Percentiles rank a stretch among this genome's conserved stretches.
phyloP scores from a whole-genome alignment of 1,284 basidiomycete genomes.

The Ustilago sp. region DNA sequence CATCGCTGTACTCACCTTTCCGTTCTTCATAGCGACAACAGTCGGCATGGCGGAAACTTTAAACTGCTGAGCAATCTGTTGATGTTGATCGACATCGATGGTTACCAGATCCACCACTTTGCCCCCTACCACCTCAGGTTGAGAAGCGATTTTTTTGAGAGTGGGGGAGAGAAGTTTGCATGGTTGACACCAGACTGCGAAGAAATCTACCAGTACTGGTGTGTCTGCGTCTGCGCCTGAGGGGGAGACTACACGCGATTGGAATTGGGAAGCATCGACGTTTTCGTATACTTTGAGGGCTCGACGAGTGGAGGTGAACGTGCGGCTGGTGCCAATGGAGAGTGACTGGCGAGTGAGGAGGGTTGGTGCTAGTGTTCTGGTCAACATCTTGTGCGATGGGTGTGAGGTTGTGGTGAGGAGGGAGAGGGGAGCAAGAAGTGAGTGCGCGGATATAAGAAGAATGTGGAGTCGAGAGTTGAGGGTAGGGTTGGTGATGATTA shows the following conservation, averaged over 20 bases:
- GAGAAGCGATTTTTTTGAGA: slow-evolving; percentile 43
- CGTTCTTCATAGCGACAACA: slow-evolving; percentile 53
- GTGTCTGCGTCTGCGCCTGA: slow-evolving; percentile 22
- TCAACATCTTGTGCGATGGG: slow-evolving; percentile 11
- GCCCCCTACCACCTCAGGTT: slow-evolving; percentile 36
- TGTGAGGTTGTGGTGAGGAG: no score
- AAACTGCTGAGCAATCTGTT: slow-evolving; percentile 49
- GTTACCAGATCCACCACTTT: slow-evolving; percentile 52
- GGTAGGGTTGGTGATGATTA: slow-evolving; percentile 1
- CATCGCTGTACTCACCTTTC: slow-evolving; percentile 33
- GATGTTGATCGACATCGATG: slow-evolving; percentile 55
- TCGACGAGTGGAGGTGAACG: slow-evolving; percentile 7
- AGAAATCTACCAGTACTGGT: slow-evolving; percentile 58
- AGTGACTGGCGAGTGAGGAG: neutral
- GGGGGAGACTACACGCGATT: slow-evolving; percentile 28
- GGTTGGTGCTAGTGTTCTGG: neutral
- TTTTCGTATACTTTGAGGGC: slow-evolving; percentile 28
- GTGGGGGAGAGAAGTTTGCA: slow-evolving; percentile 61
- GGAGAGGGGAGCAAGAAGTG: neutral
- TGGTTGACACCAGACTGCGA: slow-evolving; percentile 60
- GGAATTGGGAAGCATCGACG: slow-evolving; percentile 20
- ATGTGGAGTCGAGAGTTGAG: neutral
- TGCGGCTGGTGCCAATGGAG: neutral
- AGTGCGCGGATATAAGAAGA: neutral
- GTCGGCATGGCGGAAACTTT: slow-evolving; percentile 59